phyloP scores from a whole-genome alignment of 345 rosid species.

The Punica granatum region DNA sequence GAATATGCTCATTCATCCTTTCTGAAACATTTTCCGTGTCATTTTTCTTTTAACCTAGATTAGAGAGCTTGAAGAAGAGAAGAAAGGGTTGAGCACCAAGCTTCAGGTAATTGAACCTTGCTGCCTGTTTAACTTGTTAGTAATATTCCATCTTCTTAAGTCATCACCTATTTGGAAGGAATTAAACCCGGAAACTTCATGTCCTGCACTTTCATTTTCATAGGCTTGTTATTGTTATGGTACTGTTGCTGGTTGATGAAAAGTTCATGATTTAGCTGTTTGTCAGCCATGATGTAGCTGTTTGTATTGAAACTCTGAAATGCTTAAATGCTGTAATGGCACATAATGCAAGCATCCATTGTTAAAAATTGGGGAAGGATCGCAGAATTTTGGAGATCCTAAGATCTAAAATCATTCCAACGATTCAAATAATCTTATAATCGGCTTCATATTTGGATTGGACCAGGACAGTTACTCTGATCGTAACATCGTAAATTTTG shows the following conservation, averaged over 20 bases:
- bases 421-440: background rate
- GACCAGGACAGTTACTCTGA: background rate
- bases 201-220: background rate
- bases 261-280: background rate
- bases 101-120: conserved; percentile 69
- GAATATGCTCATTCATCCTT: conserved; percentile 6
- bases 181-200: background rate
- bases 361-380: background rate
- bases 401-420: background rate
- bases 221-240: background rate
- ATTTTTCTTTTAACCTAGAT: conserved; percentile 45
- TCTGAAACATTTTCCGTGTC: conserved; percentile 12
- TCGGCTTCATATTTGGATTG: background rate
- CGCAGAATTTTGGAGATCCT: too few relatives aligned
- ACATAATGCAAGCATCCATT: background rate
- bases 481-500: background rate
- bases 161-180: background rate
- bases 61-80: conserved; percentile 96
- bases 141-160: background rate
- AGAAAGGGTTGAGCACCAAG: conserved; percentile 83
- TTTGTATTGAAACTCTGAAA: background rate
- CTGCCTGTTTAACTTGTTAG: conserved; percentile 3
- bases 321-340: background rate
- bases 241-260: background rate
- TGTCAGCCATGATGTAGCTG: too few relatives aligned